phyloP scores from a whole-genome alignment of 129 eudicot genomes.

The Pulicaria dysenterica region DNA sequence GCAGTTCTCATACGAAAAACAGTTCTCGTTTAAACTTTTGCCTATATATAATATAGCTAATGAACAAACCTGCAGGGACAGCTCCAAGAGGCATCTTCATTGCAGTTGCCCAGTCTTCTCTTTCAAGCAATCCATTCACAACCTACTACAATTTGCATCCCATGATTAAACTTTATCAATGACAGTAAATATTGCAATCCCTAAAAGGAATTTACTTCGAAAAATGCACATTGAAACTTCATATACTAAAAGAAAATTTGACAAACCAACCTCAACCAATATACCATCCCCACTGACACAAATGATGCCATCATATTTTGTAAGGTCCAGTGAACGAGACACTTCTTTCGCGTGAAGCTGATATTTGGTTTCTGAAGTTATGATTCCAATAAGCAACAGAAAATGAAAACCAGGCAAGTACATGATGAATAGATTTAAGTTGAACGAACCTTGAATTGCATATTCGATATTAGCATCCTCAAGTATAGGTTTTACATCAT shows the following conservation, averaged over 20 bases:
- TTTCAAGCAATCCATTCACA: slow-evolving; percentile 85
- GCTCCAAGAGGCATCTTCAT: slow-evolving; percentile 81
- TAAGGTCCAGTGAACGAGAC: slow-evolving; percentile 64
- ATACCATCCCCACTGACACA: slow-evolving; percentile 97
- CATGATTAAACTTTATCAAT: background rate
- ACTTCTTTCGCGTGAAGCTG: slow-evolving; percentile 93
- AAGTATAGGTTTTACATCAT: slow-evolving; percentile 72
- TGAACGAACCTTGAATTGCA: slow-evolving; percentile 65
- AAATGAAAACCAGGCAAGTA: too few relatives aligned
- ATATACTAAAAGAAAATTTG: slow-evolving; percentile 11
- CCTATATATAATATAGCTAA: too few relatives aligned
- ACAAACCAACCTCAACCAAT: slow-evolving; percentile 83
- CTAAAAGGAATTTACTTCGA: too few relatives aligned
- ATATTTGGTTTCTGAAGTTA: slow-evolving; percentile 64
- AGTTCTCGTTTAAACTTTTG: too few relatives aligned
- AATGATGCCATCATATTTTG: slow-evolving; percentile 80
- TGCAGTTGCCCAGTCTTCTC: slow-evolving; percentile 84
- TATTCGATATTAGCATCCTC: slow-evolving; percentile 78
- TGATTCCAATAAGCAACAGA: slow-evolving; percentile 21
- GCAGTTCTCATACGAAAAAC: too few relatives aligned
- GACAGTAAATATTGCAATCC: too few relatives aligned
- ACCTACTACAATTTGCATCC: slow-evolving; percentile 69
- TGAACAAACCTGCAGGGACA: slow-evolving; percentile 86
- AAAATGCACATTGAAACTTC: background rate
- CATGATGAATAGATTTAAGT: slow-evolving; percentile 8